Evolutionary conservation across 2,329 filamentous ascomycete genomes (phyloP).

Genomic region (Acrocalymma vagum): DNA sequence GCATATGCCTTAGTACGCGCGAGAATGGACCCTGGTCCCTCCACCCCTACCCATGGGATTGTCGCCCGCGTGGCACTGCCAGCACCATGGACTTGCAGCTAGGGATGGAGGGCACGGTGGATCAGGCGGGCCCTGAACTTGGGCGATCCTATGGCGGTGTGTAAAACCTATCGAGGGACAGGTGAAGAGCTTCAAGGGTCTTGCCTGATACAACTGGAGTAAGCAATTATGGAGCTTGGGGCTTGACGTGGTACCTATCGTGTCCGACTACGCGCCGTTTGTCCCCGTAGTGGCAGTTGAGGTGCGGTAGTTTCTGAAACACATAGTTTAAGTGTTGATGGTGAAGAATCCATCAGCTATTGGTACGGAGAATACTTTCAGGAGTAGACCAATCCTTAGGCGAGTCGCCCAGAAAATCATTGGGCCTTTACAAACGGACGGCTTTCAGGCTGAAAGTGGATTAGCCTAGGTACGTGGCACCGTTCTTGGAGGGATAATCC

Average conservation of each 20-base stretch:
- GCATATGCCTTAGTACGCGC: too few relatives aligned
- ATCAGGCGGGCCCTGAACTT: slow-evolving; percentile 28
- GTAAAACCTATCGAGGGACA: slow-evolving; percentile 15
- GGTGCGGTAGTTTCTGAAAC: slow-evolving; percentile 31
- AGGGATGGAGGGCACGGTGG: slow-evolving; percentile 22
- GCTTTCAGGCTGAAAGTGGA: slow-evolving; percentile 16
- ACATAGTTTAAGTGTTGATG: slow-evolving; percentile 12
- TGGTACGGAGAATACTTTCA: slow-evolving; percentile 18
- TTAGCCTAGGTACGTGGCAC: slow-evolving; percentile 15
- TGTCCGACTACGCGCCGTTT: slow-evolving; percentile 19
- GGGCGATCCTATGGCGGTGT: slow-evolving; percentile 15
- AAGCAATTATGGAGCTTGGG: slow-evolving; percentile 17
- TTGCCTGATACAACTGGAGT: slow-evolving; percentile 22
- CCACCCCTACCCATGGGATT: slow-evolving; percentile 15
- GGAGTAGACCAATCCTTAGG: slow-evolving; percentile 12
- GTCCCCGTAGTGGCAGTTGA: slow-evolving; percentile 22
- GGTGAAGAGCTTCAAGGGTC: slow-evolving; percentile 14
- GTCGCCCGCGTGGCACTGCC: slow-evolving; percentile 24
- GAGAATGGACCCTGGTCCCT: slow-evolving; percentile 10
- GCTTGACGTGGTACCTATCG: slow-evolving; percentile 36
- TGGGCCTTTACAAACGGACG: slow-evolving; percentile 6
- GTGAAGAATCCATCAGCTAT: too few relatives aligned
- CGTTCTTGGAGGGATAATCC: too few relatives aligned
- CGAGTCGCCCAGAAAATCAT: slow-evolving; percentile 25
- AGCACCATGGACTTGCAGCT: slow-evolving; percentile 20